Conservation (phyloP, 495 filamentous ascomycete genomes). For the Aspergillus ostianus region DNA sequence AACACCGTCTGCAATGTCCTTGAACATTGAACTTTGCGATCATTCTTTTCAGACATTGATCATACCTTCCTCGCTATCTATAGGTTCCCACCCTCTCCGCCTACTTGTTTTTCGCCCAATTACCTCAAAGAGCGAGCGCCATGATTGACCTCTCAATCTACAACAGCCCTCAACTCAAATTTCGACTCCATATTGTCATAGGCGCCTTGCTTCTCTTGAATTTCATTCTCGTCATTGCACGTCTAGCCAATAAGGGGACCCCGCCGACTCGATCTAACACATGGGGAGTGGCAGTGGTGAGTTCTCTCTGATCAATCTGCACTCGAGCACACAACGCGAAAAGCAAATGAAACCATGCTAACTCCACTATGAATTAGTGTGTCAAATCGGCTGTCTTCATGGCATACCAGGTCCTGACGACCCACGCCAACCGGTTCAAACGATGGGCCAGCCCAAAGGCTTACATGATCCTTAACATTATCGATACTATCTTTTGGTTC, state of each 20-base stretch:
- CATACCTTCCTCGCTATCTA: no score
- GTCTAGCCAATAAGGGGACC: conserved; percentile 22
- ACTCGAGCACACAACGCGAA: not conserved
- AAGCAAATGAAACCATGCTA: not conserved
- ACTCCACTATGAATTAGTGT: conserved; percentile 18
- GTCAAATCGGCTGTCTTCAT: conserved; percentile 34
- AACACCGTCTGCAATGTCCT: no score
- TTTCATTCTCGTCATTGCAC: conserved; percentile 27
- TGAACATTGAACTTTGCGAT: no score
- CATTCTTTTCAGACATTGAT: no score
- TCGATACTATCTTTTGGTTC: conserved; percentile 37
- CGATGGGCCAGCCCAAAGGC: conserved; percentile 31
- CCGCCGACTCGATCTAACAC: conserved; percentile 21
- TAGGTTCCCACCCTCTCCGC: no score
- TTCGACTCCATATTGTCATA: conserved; percentile 22
- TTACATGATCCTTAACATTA: conserved; percentile 29
- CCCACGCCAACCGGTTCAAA: conserved; percentile 22
- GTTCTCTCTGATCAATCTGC: not conserved
- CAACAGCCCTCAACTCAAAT: conserved; percentile 7
- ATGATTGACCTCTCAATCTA: conserved; percentile 3
- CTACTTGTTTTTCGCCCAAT: no score
- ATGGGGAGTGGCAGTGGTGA: conserved; percentile 31
- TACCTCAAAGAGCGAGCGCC: no score
- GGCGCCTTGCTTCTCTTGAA: conserved; percentile 14
- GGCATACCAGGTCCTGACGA: conserved; percentile 32